Evolutionary conservation across 2,329 filamentous ascomycete species (phyloP), one percentile per base, ranked within the genome.

Genomic region (Colletotrichum godetiae): DNA sequence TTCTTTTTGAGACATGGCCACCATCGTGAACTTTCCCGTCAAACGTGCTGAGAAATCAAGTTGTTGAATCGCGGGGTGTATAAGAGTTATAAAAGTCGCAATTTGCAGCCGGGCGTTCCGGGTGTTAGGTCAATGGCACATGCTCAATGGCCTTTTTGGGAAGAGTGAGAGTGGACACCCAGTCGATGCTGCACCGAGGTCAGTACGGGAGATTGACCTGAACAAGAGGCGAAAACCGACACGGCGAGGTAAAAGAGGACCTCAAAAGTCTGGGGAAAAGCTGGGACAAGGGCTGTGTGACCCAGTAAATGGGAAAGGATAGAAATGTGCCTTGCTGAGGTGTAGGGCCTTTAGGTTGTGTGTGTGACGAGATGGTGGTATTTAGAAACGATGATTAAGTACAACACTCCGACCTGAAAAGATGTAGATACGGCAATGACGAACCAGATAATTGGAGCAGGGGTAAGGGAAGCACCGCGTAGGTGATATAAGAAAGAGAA

Each of bases 121-220:
- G 71, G 61, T 56, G 61, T 71, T 66, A 56, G 56, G 33, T 58
- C 67, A 70, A 71, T 67, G 24, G 61, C 71, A 73, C 71, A 73
- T 73, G 67, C 71, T 71, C 70, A 49, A 46, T 70, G 68, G 65
- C 67, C 67, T 73, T 29, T 71, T 70, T 56, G 52, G 67, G 67
- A 59, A 53, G 67, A 53, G 55, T 27, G 60, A 73, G 56, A 71
- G 71, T 73, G 71, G 71, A 66, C 71, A 73, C 67, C 67, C 31
- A 31, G 67, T 56, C 60, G 66, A 58, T 61, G 31, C 71, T 46
- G 58, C 69, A 71, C 67, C 71, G 67, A 71, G 71, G 71, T 31
- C 33, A 27, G 27, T 35, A 37, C 61, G 71, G 71, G 53, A 71
- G 27, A 73, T 61, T 65, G 27, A 33, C 71, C 56, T 42, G 57